Base-by-base conservation (phyloP, 768 basidiomycete species). In the Tylopilus sp. region DNA sequence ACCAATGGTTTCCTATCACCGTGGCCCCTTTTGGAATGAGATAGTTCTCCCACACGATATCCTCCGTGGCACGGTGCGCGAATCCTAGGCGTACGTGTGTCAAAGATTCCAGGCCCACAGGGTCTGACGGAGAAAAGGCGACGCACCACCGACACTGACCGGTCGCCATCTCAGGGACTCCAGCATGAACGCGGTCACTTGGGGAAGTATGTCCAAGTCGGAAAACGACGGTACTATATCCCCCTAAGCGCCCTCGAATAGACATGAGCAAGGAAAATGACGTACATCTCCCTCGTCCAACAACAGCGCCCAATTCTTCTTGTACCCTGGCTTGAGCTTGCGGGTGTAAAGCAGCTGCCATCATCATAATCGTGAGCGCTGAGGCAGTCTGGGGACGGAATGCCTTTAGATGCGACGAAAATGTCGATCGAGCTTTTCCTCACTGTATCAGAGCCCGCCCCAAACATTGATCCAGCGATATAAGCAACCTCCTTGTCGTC, bases 1-100 rank as follows among this genome's bases (percentile, higher is more conserved):
- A 56, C 55, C 55, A 56, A 22, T 56, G 55, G 6, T 56, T 56
- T 39, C 55, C 55, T 11, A 56, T 44, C 8, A 56, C 55, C 2
- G 42, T 56, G 10, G 53, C 46, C n/a, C 54, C 45, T 26, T 38
- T 31, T 7, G 76, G 76, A 35, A 78, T 75, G 38, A 70, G 46
- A 47, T 73, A 77, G 20, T 64, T 56, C 1, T 60, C 62, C 49
- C 67, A 67, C 4, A 69, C 33, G 13, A 88, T 73, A 46, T 86
- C 83, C 42, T 75, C 76, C 1, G 79, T 86, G 0, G 83, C 76
- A 42, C 77, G 75, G 53, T 88, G 85, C 0, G 79, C 73, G 47
- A 85, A 79, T 1, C 84, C 83, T 62, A 22, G n/a, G n/a, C n/a
- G n/a, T n/a, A n/a, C n/a, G n/a, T n/a, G n/a, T n/a, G n/a, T n/a